Conservation (phyloP, 805 yeast genomes). For the Saturnispora ahearnii region DNA sequence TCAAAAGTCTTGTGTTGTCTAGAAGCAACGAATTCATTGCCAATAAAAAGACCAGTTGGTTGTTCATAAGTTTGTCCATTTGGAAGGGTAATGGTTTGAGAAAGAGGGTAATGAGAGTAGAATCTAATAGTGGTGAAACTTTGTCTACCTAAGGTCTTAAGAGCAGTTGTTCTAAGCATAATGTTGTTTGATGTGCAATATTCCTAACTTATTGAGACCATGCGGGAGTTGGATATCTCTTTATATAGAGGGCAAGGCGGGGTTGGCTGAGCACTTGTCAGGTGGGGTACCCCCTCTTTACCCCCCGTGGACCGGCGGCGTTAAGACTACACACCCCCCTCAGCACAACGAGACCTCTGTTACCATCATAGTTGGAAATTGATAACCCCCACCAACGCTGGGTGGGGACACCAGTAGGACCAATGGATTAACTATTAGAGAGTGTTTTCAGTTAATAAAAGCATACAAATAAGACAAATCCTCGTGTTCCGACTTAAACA, state of each 20-base stretch:
- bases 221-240: not conserved
- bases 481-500: no score
- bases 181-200: not conserved
- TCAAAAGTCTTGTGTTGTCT: constrained; percentile 49
- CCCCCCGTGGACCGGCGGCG: constrained; percentile 1
- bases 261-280: constrained; percentile 2
- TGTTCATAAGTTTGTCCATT: constrained; percentile 28
- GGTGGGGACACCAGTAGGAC: no score
- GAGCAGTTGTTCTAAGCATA: constrained; percentile 6
- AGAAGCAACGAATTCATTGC: constrained; percentile 53
- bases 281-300: constrained; percentile 6
- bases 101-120: constrained; percentile 18
- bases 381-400: no score
- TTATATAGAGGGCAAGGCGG: constrained; percentile 1
- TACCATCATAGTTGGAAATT: no score
- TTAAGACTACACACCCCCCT: not conserved
- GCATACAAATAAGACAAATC: no score
- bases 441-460: no score
- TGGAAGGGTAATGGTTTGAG: constrained; percentile 28
- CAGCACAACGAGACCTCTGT: no score
- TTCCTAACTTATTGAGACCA: not conserved
- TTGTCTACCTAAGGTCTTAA: constrained; percentile 2
- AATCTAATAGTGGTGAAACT: constrained; percentile 7
- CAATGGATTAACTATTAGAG: no score
- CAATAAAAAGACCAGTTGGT: constrained; percentile 54